Evolutionary conservation across 176 grass and related monocot genomes (phyloP).

Genomic region (Rhynchospora breviuscula): DNA sequence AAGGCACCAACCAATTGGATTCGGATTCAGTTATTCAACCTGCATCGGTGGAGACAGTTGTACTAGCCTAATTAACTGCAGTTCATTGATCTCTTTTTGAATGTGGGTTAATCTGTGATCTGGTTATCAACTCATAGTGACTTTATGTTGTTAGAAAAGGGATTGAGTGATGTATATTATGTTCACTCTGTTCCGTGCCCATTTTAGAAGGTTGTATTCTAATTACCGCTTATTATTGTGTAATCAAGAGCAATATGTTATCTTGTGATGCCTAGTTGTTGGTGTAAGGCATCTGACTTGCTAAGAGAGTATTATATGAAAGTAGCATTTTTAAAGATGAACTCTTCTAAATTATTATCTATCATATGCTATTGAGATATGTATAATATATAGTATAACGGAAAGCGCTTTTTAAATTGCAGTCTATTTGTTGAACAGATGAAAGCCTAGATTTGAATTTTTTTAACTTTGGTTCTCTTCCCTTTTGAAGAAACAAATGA

Average conservation of each 20-base stretch:
- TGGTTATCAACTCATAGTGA: not conserved
- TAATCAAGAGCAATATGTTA: not conserved
- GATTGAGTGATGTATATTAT: constrained; percentile 1
- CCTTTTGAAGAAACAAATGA: not conserved
- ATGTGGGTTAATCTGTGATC: constrained; percentile 2
- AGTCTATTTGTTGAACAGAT: no score
- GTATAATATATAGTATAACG: no score
- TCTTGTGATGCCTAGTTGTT: not conserved
- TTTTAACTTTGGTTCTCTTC: not conserved
- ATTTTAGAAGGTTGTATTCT: not conserved
- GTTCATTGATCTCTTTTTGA: not conserved
- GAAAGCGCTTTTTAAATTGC: no score
- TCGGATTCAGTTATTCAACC: constrained; percentile 45
- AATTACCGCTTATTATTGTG: not conserved
- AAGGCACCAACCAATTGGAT: constrained; percentile 38
- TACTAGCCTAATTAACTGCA: constrained; percentile 42
- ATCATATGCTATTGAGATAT: not conserved
- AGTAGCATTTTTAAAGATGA: not conserved
- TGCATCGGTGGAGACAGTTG: constrained; percentile 49
- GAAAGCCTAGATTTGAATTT: not conserved
- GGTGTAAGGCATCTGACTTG: not conserved
- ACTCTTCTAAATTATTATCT: not conserved
- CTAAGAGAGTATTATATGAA: not conserved
- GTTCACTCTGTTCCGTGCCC: constrained; percentile 5
- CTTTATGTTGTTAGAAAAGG: not conserved